Percentiles rank a stretch among this genome's conserved stretches.
These are phyloP conservation scores for Neurospora sp. DNA, from an alignment of 495 filamentous ascomycete genomes.

Conservation along the genomic window DNA sequence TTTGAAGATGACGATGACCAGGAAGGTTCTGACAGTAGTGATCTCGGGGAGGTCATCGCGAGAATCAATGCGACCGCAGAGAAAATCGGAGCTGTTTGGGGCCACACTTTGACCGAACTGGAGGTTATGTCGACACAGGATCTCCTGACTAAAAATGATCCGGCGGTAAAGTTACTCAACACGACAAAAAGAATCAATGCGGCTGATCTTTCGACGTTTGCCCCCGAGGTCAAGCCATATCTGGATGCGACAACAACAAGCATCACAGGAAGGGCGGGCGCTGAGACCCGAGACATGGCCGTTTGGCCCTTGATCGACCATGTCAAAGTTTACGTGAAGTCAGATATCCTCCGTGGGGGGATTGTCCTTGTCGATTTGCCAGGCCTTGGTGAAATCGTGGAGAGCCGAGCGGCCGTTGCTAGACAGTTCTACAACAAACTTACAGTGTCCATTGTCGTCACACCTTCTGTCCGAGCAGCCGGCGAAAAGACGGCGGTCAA, in stretches of 20 bases:
- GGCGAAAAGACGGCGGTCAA: constrained; percentile 11
- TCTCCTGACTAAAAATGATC: constrained; percentile 4
- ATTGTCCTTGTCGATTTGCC: constrained; percentile 18
- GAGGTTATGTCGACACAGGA: constrained; percentile 16
- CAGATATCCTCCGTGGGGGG: constrained; percentile 12
- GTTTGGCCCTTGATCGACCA: constrained; percentile 19
- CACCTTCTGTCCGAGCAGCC: constrained; percentile 13
- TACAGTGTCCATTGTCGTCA: constrained; percentile 8
- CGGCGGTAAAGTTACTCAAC: background rate
- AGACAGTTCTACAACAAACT: constrained; percentile 10
- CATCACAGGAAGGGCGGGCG: background rate
- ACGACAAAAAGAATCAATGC: background rate
- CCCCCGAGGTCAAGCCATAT: constrained; percentile 4
- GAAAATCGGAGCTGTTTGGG: constrained; percentile 7
- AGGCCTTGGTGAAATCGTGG: constrained; percentile 13
- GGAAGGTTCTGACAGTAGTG: background rate
- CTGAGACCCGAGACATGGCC: background rate
- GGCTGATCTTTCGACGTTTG: background rate
- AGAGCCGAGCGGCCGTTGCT: constrained; percentile 11
- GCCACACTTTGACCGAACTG: constrained; percentile 1
- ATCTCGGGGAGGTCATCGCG: background rate
- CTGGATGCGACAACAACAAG: constrained; percentile 6
- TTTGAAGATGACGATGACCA: background rate
- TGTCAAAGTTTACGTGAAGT: constrained; percentile 14
- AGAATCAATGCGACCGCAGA: background rate